phyloP scores from a whole-genome alignment of 2,329 filamentous ascomycete genomes.

The Rosellinia necatrix region DNA sequence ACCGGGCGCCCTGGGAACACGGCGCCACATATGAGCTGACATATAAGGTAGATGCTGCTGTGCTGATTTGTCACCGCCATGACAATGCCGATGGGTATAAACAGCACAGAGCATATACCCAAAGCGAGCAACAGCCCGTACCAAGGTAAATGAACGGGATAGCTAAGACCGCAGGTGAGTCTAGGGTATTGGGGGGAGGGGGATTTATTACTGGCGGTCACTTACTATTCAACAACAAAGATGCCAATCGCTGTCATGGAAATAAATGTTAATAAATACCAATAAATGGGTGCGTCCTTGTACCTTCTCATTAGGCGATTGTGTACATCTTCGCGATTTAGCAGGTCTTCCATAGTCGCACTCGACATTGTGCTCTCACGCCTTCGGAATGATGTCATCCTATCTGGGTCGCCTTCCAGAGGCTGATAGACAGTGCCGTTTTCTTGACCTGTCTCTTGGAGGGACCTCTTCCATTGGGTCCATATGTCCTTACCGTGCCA shows the following conservation, averaged over 20 bases:
- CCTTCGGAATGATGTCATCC: conserved; percentile 31
- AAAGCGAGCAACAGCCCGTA: conserved; percentile 82
- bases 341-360: conserved; percentile 56
- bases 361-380: conserved; percentile 39
- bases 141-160: conserved; percentile 83
- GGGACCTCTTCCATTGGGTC: conserved; percentile 73
- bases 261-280: conserved; percentile 78
- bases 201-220: too few relatives aligned
- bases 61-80: conserved; percentile 94
- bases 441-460: conserved; percentile 64
- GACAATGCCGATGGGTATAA: conserved; percentile 89
- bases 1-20: conserved; percentile 84
- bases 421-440: conserved; percentile 59
- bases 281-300: conserved; percentile 77
- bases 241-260: conserved; percentile 80
- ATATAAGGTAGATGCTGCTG: conserved; percentile 83
- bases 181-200: too few relatives aligned
- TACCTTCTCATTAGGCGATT: conserved; percentile 83
- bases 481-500: conserved; percentile 86
- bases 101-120: conserved; percentile 77
- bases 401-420: conserved; percentile 40
- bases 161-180: too few relatives aligned
- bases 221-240: conserved; percentile 83
- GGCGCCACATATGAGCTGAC: conserved; percentile 80
- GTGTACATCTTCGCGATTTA: conserved; percentile 79